These are phyloP conservation scores for Oryza longistaminata DNA, from an alignment of 176 grass and related monocot species.

Conservation along the genomic window DNA sequence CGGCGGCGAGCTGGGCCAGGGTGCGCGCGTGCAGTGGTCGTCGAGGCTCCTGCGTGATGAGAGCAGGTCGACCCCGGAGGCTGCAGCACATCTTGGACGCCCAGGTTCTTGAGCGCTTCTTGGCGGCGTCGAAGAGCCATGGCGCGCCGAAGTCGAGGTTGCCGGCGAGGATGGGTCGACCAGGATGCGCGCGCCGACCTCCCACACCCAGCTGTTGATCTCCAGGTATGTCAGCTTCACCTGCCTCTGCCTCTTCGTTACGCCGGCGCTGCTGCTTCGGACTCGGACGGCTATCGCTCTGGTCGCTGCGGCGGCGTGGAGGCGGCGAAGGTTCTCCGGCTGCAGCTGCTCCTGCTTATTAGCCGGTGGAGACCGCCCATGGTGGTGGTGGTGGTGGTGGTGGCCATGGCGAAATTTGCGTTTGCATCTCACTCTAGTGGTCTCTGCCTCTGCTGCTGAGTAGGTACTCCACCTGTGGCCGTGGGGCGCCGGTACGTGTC, in stretches of 20 bases:
- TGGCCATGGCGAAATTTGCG: too few species aligned
- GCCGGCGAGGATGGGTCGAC: constrained; percentile 77
- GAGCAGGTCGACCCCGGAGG: constrained; percentile 57
- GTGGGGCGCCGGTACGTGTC: too few species aligned
- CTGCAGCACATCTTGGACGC: neutral
- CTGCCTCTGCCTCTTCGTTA: too few species aligned
- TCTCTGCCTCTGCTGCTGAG: too few species aligned
- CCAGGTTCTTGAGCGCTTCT: constrained; percentile 43
- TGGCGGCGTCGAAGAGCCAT: constrained; percentile 81
- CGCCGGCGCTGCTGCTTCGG: neutral
- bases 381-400: too few species aligned
- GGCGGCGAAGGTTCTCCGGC: neutral
- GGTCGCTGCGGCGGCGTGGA: too few species aligned
- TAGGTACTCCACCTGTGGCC: too few species aligned
- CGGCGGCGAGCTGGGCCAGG: constrained; percentile 56
- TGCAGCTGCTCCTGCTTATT: neutral
- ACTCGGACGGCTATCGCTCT: neutral
- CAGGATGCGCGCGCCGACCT: constrained; percentile 65
- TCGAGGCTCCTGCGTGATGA: constrained; percentile 97
- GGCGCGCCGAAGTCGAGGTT: constrained; percentile 92
- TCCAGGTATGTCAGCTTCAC: constrained; percentile 47
- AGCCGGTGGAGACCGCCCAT: neutral
- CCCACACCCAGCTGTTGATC: constrained; percentile 93
- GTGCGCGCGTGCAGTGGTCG: constrained; percentile 87
- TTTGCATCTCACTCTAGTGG: too few species aligned